Percentiles rank a stretch among this genome's conserved stretches.
These are phyloP conservation scores for Amphibolis antarctica DNA, from an alignment of 106 monocot genomes.

Conservation along the genomic window DNA sequence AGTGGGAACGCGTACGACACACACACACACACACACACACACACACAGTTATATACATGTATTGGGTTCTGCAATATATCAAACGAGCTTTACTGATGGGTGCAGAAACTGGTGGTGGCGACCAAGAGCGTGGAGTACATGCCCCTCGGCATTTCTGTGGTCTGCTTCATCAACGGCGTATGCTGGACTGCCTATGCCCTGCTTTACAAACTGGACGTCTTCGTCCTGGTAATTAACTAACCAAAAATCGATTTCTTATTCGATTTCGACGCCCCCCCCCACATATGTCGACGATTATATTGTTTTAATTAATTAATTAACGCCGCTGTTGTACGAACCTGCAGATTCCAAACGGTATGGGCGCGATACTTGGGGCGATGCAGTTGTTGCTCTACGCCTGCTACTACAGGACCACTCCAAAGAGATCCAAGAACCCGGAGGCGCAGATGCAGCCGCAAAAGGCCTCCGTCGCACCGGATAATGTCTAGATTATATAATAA, in stretches of 20 bases:
- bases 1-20: too few relatives aligned
- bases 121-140: constrained; percentile 57
- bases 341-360: constrained; percentile 42
- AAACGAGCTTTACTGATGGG: too few relatives aligned
- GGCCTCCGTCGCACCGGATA: too few relatives aligned
- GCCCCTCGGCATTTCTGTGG: constrained; percentile 36
- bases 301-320: not conserved
- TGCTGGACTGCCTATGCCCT: constrained; percentile 44
- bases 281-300: not conserved
- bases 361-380: constrained; percentile 13
- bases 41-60: too few relatives aligned
- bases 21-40: too few relatives aligned
- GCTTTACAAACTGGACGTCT: constrained; percentile 42
- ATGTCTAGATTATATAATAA: too few relatives aligned
- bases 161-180: constrained; percentile 35
- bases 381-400: constrained; percentile 31
- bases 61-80: not conserved
- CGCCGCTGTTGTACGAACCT: too few relatives aligned
- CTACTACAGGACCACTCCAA: constrained; percentile 23
- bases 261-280: not conserved
- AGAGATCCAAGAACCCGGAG: not conserved
- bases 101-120: constrained; percentile 34
- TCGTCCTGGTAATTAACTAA: constrained; percentile 20
- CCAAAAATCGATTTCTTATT: not conserved
- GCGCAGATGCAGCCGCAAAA: too few relatives aligned